Conservation (phyloP, 2,329 filamentous ascomycete species). For the Talaromyces sp. region DNA sequence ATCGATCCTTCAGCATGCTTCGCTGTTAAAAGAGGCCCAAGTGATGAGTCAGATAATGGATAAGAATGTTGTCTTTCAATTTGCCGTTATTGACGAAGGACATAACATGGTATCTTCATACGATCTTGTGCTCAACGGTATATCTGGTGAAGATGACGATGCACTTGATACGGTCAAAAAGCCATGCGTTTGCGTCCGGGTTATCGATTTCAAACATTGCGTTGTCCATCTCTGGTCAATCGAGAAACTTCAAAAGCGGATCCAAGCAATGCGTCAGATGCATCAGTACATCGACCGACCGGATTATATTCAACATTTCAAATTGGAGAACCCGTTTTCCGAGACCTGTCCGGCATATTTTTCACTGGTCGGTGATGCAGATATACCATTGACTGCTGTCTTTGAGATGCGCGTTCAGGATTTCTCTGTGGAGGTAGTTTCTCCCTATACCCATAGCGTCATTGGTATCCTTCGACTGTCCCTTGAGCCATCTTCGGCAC, state of each 20-base stretch:
- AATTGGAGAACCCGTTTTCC: conserved; percentile 87
- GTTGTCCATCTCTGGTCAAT: conserved; percentile 93
- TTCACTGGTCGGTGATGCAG: conserved; percentile 86
- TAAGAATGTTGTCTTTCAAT: conserved; percentile 91
- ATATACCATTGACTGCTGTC: conserved; percentile 87
- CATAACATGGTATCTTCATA: conserved; percentile 91
- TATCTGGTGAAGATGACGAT: conserved; percentile 80
- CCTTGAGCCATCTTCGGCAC: conserved; percentile 87
- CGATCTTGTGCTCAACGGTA: conserved; percentile 89
- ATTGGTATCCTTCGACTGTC: conserved; percentile 89
- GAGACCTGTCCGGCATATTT: conserved; percentile 90
- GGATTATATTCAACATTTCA: conserved; percentile 90
- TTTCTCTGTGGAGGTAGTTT: conserved; percentile 84
- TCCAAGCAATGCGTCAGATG: conserved; percentile 92
- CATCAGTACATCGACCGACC: conserved; percentile 95
- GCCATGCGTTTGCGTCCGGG: conserved; percentile 84
- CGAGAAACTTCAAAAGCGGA: conserved; percentile 82
- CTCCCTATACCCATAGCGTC: conserved; percentile 86
- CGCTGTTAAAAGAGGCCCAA: conserved; percentile 89
- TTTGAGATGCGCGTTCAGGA: conserved; percentile 95
- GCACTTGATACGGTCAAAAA: conserved; percentile 78
- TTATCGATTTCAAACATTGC: conserved; percentile 83
- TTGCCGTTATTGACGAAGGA: conserved; percentile 83
- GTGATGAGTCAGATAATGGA: conserved; percentile 97
- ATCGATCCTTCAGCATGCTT: conserved; percentile 81